Evolutionary conservation across 1,284 basidiomycete genomes (phyloP).

Genomic region (Exobasidium rhododendri): DNA sequence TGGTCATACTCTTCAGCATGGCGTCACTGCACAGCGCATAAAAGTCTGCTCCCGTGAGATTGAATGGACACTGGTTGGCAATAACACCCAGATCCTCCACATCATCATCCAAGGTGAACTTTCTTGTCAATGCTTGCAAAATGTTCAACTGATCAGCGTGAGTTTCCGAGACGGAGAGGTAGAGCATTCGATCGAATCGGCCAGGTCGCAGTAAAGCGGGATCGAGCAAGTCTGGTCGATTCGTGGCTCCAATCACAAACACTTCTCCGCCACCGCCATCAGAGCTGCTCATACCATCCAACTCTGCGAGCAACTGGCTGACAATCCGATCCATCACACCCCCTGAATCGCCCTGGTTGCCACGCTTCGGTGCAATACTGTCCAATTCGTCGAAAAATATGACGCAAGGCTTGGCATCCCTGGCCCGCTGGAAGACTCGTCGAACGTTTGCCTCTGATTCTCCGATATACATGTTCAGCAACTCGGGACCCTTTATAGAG

Average conservation of each 20-base stretch:
- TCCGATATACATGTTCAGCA: conserved; percentile 59
- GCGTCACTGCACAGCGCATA: conserved; percentile 97
- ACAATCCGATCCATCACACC: conserved; percentile 60
- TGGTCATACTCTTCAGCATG: conserved; percentile 88
- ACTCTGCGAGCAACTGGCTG: conserved; percentile 57
- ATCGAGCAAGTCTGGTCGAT: conserved; percentile 58
- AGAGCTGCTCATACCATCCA: conserved; percentile 57
- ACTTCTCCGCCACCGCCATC: conserved; percentile 46
- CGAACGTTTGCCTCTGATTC: conserved; percentile 59
- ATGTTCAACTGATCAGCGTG: conserved; percentile 84
- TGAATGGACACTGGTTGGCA: conserved; percentile 79
- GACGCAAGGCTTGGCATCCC: conserved; percentile 58
- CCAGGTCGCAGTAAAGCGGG: conserved; percentile 57
- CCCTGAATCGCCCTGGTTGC: conserved; percentile 59
- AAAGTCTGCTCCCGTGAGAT: conserved; percentile 78
- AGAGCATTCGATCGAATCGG: conserved; percentile 97
- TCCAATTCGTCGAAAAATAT: conserved; percentile 60
- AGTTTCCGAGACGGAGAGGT: conserved; percentile 85
- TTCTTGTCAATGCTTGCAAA: conserved; percentile 83
- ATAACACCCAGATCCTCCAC: conserved; percentile 66
- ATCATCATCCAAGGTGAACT: conserved; percentile 75
- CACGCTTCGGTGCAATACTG: conserved; percentile 58
- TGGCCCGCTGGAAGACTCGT: conserved; percentile 57
- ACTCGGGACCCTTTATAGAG: conserved; percentile 58
- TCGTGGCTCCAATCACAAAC: conserved; percentile 59